Base-by-base conservation (phyloP, 2,329 filamentous ascomycete species). In the Aspergillus costaricaensis region DNA sequence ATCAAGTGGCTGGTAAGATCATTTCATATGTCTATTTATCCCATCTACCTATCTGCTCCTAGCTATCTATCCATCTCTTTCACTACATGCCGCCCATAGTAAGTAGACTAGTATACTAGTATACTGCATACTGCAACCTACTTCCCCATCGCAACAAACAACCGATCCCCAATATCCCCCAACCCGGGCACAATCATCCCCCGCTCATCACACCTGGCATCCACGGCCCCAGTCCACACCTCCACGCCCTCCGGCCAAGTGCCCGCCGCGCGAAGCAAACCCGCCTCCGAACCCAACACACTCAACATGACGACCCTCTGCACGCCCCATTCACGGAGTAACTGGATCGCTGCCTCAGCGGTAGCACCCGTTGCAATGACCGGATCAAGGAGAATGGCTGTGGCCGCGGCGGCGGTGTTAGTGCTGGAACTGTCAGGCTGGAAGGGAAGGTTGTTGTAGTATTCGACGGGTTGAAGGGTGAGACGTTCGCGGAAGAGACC, bases 361-460 rank as follows among this genome's bases (percentile, higher is more conserved):
- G 94, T 98, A 1, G 91, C 92, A 39, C 94, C 94, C 0, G 95
- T 98, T 1, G 94, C 95, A 72, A 98, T 96, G 68, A 98, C 86
- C 3, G 94, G 95, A 73, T 98, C 94, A 51, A 96, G 85, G 57
- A 97, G 81, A 72, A 97, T 90, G 61, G 92, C 92, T 12, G 96
- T 82, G 21, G 85, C 82, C 1, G 85, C 75, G 1, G 81, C 76
- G 3, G 78, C 72, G 36, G 77, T 73, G 63, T 79, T 79, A 49
- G 41, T 67, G 48, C 71, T 62, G 30, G 77, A 66, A 53, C 73
- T 63, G 52, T 63, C 56, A 6, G 68, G 81, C 41, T 82, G 74
- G 78, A 91, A 89, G 27, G 92, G 92, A 19, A 97, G 88, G 78
- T 96, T 96, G 83, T 97, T 97, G 85, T 97, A 97, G 85, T 97